These are phyloP conservation scores for Ceratocystis eucalypticola DNA, from an alignment of 2,329 filamentous ascomycete species.

Conservation along the genomic window DNA sequence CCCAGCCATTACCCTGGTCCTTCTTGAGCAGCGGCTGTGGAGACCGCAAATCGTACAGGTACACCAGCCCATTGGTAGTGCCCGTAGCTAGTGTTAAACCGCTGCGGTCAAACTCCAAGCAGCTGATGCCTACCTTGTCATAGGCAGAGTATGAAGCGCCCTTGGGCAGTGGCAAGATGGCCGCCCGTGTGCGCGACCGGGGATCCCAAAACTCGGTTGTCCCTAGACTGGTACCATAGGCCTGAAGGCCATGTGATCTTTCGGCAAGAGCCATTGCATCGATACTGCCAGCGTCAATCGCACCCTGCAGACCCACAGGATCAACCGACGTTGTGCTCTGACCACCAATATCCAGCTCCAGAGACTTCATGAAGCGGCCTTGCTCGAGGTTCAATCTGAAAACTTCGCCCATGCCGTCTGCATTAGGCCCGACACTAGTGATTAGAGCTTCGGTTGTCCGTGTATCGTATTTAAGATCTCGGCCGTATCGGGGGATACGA, in stretches of 20 bases:
- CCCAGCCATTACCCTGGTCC: conserved; percentile 89
- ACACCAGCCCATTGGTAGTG: conserved; percentile 73
- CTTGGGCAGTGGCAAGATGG: conserved; percentile 41
- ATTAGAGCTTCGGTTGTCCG: conserved; percentile 73
- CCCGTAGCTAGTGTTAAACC: conserved; percentile 78
- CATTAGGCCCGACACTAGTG: conserved; percentile 74
- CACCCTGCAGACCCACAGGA: conserved; percentile 63
- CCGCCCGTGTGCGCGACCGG: conserved; percentile 66
- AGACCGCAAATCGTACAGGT: conserved; percentile 83
- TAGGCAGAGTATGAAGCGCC: conserved; percentile 30
- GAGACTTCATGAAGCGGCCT: conserved; percentile 87
- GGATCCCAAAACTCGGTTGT: conserved; percentile 97
- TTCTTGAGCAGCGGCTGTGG: conserved; percentile 77
- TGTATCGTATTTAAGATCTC: conserved; percentile 75
- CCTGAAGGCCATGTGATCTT: conserved; percentile 73
- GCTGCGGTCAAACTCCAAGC: conserved; percentile 70
- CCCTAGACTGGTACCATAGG: conserved; percentile 88
- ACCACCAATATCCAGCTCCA: conserved; percentile 77
- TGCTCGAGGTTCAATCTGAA: conserved; percentile 85
- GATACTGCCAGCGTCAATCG: conserved; percentile 71
- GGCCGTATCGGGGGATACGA: conserved; percentile 83
- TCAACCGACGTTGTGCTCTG: conserved; percentile 42
- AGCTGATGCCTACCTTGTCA: conserved; percentile 63
- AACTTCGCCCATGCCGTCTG: conserved; percentile 77
- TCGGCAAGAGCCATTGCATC: conserved; percentile 82